phyloP scores from a whole-genome alignment of 2,329 filamentous ascomycete genomes.

The Magnaporthiopsis incrustans region DNA sequence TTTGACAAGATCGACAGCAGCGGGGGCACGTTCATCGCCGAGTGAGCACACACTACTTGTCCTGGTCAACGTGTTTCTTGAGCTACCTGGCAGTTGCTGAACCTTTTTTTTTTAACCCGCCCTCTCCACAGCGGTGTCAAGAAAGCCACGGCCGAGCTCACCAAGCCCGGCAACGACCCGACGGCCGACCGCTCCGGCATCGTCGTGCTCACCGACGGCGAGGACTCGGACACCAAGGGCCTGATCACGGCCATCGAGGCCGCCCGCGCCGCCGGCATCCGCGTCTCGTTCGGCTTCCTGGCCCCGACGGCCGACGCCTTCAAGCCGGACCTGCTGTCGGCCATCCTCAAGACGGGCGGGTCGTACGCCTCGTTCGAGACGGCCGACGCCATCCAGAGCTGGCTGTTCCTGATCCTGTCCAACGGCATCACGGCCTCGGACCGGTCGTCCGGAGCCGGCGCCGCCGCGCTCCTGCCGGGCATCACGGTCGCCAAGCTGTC shows the following conservation, averaged over 20 bases:
- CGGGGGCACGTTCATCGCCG: slow-evolving; percentile 13
- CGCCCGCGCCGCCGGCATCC: slow-evolving; percentile 12
- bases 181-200: slow-evolving; percentile 13
- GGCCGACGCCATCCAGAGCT: slow-evolving; percentile 13
- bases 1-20: slow-evolving; percentile 14
- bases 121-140: slow-evolving; percentile 10
- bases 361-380: slow-evolving; percentile 13
- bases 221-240: slow-evolving; percentile 11
- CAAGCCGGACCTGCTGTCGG: slow-evolving; percentile 3
- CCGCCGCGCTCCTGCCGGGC: slow-evolving; percentile 9
- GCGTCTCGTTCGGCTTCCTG: slow-evolving; percentile 16
- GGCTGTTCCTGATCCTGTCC: slow-evolving; percentile 14
- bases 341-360: slow-evolving; percentile 12
- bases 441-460: neutral
- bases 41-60: slow-evolving; percentile 4
- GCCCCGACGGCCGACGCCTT: slow-evolving; percentile 9
- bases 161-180: slow-evolving; percentile 7
- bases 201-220: slow-evolving; percentile 15
- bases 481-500: slow-evolving; percentile 13
- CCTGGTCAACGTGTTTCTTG: neutral
- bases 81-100: neutral
- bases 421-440: slow-evolving; percentile 13
- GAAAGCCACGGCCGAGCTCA: slow-evolving; percentile 13
- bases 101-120: neutral
- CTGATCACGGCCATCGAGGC: slow-evolving; percentile 11